Evolutionary conservation across 345 rosid species (phyloP).

Genomic region (Arabidopsis thaliana): DNA sequence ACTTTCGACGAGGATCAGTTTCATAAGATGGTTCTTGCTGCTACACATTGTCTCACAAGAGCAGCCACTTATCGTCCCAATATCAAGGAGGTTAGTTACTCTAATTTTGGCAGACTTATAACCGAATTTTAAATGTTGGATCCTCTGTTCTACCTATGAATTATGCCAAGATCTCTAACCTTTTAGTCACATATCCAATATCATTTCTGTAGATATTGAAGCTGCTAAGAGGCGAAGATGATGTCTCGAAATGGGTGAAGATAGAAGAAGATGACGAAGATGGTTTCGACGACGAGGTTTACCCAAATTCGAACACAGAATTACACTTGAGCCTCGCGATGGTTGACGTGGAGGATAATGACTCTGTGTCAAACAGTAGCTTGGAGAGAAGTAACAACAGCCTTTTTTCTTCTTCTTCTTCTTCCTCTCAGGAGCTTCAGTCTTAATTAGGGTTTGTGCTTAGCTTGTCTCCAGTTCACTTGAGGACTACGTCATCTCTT

Average conservation of each 20-base stretch:
- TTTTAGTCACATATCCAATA: neutral
- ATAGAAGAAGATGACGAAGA: slow-evolving; percentile 53
- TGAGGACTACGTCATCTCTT: slow-evolving; percentile 10
- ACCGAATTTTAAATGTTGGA: neutral
- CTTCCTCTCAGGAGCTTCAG: slow-evolving; percentile 66
- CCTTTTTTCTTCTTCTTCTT: slow-evolving; percentile 43
- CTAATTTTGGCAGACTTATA: neutral
- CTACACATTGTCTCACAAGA: slow-evolving; percentile 68
- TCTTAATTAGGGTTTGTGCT: slow-evolving; percentile 44
- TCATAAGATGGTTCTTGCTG: slow-evolving; percentile 77
- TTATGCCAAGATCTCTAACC: neutral
- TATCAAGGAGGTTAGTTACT: slow-evolving; percentile 63
- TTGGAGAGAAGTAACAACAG: slow-evolving; percentile 58
- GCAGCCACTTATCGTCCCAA: slow-evolving; percentile 82
- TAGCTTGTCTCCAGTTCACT: slow-evolving; percentile 9
- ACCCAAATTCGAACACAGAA: slow-evolving; percentile 67
- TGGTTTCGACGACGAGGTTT: slow-evolving; percentile 76
- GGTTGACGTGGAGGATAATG: slow-evolving; percentile 67
- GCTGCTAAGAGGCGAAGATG: slow-evolving; percentile 62
- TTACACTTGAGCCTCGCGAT: slow-evolving; percentile 69
- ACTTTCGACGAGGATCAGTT: slow-evolving; percentile 63
- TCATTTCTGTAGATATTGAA: slow-evolving; percentile 58
- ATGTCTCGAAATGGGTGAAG: slow-evolving; percentile 42
- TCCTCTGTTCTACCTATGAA: slow-evolving; percentile 9
- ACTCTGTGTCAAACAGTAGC: slow-evolving; percentile 69